These are phyloP conservation scores for Hypomontagnella monticulosa DNA, from an alignment of 495 filamentous ascomycete genomes.

Conservation along the genomic window DNA sequence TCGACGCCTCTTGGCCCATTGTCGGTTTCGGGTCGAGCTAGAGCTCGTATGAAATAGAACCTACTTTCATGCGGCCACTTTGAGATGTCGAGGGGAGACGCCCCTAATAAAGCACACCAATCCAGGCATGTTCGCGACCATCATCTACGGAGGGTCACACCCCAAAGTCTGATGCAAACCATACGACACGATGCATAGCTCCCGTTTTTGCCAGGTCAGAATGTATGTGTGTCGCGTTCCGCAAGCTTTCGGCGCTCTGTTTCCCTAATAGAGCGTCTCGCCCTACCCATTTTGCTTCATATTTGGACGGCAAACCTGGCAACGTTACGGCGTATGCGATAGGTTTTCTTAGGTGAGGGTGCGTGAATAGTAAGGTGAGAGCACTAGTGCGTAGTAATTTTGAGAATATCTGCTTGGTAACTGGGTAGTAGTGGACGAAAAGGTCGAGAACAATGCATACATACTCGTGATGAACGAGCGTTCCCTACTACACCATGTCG, in stretches of 20 bases:
- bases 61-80: background rate
- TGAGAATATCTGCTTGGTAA: constrained; percentile 6
- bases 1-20: constrained; percentile 46
- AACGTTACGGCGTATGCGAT: constrained; percentile 7
- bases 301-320: background rate
- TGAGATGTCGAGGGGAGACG: background rate
- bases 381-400: constrained; percentile 14
- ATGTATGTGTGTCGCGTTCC: too few relatives aligned
- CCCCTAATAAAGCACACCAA: background rate
- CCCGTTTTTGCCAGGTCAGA: background rate
- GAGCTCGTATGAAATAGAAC: background rate
- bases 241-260: background rate
- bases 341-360: background rate
- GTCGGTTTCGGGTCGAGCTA: background rate
- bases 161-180: too few relatives aligned
- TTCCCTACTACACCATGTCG: background rate
- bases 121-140: too few relatives aligned
- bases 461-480: too few relatives aligned
- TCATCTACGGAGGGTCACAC: background rate
- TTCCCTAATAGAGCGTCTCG: background rate
- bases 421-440: background rate
- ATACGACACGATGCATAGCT: background rate
- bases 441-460: too few relatives aligned
- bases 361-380: constrained; percentile 14
- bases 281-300: background rate